Evolutionary conservation across 805 yeast genomes (phyloP).

Genomic region (Komagataella populi): DNA sequence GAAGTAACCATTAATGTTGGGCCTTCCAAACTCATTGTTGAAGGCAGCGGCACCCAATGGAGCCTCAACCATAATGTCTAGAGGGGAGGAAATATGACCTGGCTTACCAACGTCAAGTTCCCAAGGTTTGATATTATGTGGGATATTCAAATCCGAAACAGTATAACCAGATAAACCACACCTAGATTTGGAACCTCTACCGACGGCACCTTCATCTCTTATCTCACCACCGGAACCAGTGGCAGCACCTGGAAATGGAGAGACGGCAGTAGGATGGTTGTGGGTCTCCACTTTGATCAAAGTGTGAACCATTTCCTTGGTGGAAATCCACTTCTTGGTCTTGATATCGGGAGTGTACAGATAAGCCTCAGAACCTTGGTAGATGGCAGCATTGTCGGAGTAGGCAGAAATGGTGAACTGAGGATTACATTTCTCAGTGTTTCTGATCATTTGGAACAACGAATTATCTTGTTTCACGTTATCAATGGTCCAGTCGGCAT

Average conservation of each 20-base stretch:
- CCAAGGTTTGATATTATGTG: conserved; percentile 87
- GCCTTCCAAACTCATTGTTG: conserved; percentile 97
- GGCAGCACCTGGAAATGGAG: conserved; percentile 99
- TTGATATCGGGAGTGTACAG: conserved; percentile 66
- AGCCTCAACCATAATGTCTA: conserved; percentile 93
- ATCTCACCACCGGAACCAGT: conserved; percentile 99
- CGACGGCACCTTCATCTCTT: conserved; percentile 99
- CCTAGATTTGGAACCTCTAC: conserved; percentile 94
- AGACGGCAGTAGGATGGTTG: conserved; percentile 98
- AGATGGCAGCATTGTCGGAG: conserved; percentile 95
- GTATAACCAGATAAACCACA: conserved; percentile 93
- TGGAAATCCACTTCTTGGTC: conserved; percentile 53
- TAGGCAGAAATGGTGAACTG: conserved; percentile 85
- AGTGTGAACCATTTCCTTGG: conserved; percentile 72
- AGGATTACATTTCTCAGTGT: conserved; percentile 74
- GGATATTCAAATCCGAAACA: conserved; percentile 83
- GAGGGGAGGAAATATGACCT: conserved; percentile 78
- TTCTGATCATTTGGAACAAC: conserved; percentile 88
- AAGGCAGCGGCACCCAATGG: conserved; percentile 97
- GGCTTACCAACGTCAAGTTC: conserved; percentile 87
- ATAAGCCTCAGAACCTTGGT: conserved; percentile 71
- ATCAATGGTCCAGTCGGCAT: conserved; percentile 96
- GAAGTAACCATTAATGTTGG: conserved; percentile 92
- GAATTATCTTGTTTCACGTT: conserved; percentile 60
- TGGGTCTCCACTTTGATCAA: conserved; percentile 96